A percentile compares a stretch with the other conserved stretches of the same genome.
phyloP scores from a whole-genome alignment of 148 eudicot species.

The Amaranthus hypochondriacus region DNA sequence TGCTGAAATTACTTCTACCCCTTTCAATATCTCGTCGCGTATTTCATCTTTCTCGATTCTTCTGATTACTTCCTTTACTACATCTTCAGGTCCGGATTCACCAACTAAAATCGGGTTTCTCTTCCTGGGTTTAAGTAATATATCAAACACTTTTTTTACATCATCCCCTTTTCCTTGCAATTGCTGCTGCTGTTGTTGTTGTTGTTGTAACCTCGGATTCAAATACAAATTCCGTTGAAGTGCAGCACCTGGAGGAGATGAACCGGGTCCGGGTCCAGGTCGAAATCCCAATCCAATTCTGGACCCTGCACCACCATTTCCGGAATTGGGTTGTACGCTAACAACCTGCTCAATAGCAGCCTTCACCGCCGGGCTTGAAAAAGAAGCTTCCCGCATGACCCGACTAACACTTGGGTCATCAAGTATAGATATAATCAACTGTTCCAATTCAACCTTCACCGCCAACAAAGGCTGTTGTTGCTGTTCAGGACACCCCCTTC shows the following conservation, averaged over 20 bases:
- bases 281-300: conserved; percentile 38
- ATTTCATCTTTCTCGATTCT: conserved; percentile 57
- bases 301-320: conserved; percentile 2
- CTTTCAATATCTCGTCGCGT: conserved; percentile 37
- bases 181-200: conserved; percentile 28
- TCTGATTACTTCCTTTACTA: conserved; percentile 47
- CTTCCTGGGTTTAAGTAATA: conserved; percentile 39
- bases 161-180: conserved; percentile 44
- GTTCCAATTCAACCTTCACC: conserved; percentile 90
- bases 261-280: conserved; percentile 10
- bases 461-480: conserved; percentile 89
- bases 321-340: conserved; percentile 21
- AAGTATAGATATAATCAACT: conserved; percentile 67
- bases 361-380: conserved; percentile 88
- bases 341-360: conserved; percentile 61
- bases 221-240: conserved; percentile 42
- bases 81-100: conserved; percentile 50
- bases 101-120: conserved; percentile 80
- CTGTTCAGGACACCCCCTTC: conserved; percentile 91
- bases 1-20: conserved; percentile 40
- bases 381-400: conserved; percentile 89
- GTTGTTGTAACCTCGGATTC: conserved; percentile 54
- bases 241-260: conserved; percentile 4
- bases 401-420: conserved; percentile 97
- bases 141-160: conserved; percentile 53